Evolutionary conservation across 73 alveolate species (phyloP), one percentile per base, ranked within the genome.

Genomic region (Tetrahymena thermophila): DNA sequence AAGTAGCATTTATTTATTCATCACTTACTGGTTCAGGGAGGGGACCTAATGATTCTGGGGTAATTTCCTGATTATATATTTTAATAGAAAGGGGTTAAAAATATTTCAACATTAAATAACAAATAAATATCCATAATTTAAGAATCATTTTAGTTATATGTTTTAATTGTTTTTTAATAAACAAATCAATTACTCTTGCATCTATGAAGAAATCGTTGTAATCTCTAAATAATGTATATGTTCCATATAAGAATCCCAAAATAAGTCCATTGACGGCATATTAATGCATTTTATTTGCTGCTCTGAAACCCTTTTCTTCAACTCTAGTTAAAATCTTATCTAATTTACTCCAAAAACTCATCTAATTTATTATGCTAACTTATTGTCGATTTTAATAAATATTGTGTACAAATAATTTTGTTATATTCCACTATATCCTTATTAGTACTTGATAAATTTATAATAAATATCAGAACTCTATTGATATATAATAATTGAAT

Each of bases 151-250:
- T 35, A 43, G 34, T 85, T 95, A 19, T n/a, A 35, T 35, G n/a
- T 40, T 40, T 6, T 6, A 40, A 6, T 40, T 3, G 15, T 40
- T 40, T 40, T 40, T 40, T 7, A 40, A 40, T 40, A 40, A 10
- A 38, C 34, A 38, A 50, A 93, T 42, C 0, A 13, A 13, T 19
- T 95, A 95, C 97, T 95, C 97, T 95, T 43, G 97, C 97, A 85
- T 95, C 97, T 35, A 95, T 16, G 34, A 95, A 95, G 94, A 95
- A 95, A 14, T 85, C 97, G 44, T 95, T 95, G 94, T 95, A 95
- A 35, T 93, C 97, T 50, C 95, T 89, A 89, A 95, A 95, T 43
- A 95, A 84, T 34, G 97, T 89, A 38, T 50, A 43, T 28, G 94
- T 89, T 85, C 94, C 94, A 17, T 95, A 95, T 50, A 93, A 94